Percentiles rank a stretch among this genome's conserved stretches.
Conservation (phyloP, 2,329 filamentous ascomycete species). For the Penicillium rolfsii region DNA sequence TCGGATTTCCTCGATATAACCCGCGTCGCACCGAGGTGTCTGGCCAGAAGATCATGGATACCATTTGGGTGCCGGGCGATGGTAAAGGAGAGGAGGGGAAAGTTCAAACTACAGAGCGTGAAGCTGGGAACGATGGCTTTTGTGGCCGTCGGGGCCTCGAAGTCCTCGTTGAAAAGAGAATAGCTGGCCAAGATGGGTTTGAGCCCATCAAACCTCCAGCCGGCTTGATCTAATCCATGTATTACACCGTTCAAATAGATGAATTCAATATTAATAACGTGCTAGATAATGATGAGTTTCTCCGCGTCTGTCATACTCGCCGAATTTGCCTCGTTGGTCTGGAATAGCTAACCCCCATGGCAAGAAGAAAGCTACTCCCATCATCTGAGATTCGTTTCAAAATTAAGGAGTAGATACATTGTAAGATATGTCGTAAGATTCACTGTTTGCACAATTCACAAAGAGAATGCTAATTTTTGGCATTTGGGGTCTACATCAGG, state of each 20-base stretch:
- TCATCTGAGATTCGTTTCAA: too few species aligned
- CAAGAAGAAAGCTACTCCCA: too few species aligned
- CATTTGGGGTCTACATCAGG: too few species aligned
- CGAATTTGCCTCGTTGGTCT: too few species aligned
- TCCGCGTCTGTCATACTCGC: too few species aligned
- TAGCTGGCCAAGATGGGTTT: slow-evolving; percentile 49
- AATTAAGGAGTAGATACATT: too few species aligned
- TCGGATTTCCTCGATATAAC: slow-evolving; percentile 63
- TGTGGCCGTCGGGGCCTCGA: slow-evolving; percentile 50
- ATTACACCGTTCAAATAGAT: too few species aligned
- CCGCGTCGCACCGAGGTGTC: slow-evolving; percentile 62
- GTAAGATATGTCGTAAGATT: too few species aligned
- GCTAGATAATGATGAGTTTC: neutral
- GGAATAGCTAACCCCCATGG: too few species aligned
- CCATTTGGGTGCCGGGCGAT: slow-evolving; percentile 41
- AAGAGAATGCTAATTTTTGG: too few species aligned
- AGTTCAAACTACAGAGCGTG: slow-evolving; percentile 44
- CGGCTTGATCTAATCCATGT: neutral
- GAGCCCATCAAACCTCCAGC: slow-evolving; percentile 46
- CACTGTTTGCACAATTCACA: too few species aligned
- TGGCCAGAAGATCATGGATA: slow-evolving; percentile 53
- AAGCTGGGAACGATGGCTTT: slow-evolving; percentile 49
- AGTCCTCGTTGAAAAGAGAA: slow-evolving; percentile 48
- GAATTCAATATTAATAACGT: too few species aligned
- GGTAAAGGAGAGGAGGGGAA: slow-evolving; percentile 22